Evolutionary conservation across 352 stramenopile species (phyloP).

Genomic region (Thraustochytrium sp.): DNA sequence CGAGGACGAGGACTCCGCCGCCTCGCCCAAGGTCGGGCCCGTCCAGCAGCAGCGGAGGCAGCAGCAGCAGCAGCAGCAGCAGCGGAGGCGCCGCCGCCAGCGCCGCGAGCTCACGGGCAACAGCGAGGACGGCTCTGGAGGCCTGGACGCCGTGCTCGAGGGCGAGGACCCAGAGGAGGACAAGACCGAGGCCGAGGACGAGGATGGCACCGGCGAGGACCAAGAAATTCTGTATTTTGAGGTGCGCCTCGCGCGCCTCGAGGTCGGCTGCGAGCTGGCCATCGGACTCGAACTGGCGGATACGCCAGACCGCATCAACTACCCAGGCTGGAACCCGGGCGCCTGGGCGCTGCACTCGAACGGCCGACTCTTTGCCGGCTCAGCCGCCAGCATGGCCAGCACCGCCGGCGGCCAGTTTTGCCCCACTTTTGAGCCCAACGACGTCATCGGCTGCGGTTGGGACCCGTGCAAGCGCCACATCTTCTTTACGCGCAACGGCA

Average conservation of each 20-base stretch:
- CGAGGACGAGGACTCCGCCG: no score
- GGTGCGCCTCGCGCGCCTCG: not conserved
- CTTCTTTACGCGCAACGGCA: conserved; percentile 30
- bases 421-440: not conserved
- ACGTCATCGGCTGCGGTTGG: conserved; percentile 24
- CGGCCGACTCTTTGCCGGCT: not conserved
- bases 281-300: not conserved
- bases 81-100: not conserved
- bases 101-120: not conserved
- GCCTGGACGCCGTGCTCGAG: no score
- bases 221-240: conserved; percentile 24
- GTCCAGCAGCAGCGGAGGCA: no score
- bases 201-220: not conserved
- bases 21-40: no score
- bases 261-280: not conserved
- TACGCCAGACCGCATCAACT: not conserved
- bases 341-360: not conserved
- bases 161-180: no score
- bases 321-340: conserved; percentile 25
- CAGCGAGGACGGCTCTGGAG: not conserved
- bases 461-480: not conserved
- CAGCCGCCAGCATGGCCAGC: not conserved
- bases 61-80: not conserved
- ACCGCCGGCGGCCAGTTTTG: not conserved
- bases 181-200: no score